phyloP scores from a whole-genome alignment of 2,329 filamentous ascomycete genomes.

The Fusarium pseudocircinatum region DNA sequence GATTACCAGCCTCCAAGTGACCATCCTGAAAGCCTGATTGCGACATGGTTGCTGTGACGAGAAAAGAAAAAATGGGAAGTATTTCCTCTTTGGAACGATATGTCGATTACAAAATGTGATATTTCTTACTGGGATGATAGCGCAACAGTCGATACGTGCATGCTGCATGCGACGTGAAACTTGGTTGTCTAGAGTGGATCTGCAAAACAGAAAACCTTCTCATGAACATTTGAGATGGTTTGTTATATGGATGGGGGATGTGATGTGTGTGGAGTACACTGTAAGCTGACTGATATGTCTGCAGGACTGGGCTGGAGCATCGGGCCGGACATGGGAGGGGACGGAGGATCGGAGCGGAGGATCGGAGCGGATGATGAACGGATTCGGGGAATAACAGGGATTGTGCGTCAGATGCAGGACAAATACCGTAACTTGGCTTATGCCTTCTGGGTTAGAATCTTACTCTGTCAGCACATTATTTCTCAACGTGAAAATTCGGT shows the following conservation, averaged over 20 bases:
- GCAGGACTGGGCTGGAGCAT: background rate
- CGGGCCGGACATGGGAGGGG: background rate
- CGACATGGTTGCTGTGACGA: background rate
- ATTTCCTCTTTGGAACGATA: background rate
- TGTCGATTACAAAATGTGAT: background rate
- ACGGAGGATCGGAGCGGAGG: slow-evolving; percentile 14
- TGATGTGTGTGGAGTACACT: background rate
- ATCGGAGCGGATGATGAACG: slow-evolving; percentile 15
- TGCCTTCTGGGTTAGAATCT: background rate
- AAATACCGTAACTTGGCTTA: background rate
- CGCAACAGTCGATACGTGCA: background rate
- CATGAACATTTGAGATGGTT: background rate
- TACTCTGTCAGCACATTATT: background rate
- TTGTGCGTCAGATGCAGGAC: background rate
- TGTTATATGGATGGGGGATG: background rate
- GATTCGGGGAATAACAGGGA: slow-evolving; percentile 19
- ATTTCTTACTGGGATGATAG: background rate
- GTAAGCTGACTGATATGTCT: background rate
- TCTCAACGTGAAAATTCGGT: background rate
- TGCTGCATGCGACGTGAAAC: background rate
- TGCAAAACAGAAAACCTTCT: background rate
- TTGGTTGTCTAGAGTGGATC: too few relatives aligned
- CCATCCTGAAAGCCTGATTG: background rate
- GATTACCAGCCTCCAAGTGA: background rate
- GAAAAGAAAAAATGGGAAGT: background rate